Base-by-base conservation (phyloP, 352 stramenopile genomes). In the Phytophthora pseudosyringae region DNA sequence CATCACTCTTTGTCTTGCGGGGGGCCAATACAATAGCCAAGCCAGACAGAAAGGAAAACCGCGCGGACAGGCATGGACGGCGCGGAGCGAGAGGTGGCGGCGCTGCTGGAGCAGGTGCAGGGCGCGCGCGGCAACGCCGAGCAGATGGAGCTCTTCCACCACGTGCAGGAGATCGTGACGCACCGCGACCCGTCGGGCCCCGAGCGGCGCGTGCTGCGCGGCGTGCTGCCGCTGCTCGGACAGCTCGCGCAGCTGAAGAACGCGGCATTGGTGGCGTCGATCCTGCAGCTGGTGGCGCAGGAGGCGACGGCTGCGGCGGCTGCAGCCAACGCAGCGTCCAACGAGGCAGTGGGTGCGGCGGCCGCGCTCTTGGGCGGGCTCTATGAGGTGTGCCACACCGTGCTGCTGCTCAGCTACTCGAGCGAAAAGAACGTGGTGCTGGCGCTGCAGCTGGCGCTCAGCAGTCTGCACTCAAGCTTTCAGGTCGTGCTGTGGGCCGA, bases 361-460 rank as follows among this genome's bases (percentile, higher is more conserved):
- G 53, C 68, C 3, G 53, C 75, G 49, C 60, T 81, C 21, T 33
- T 76, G 55, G 35, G 63, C 0, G 81, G 76, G 11, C 75, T 91
- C 26, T 89, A 80, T 44, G 77, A 89, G 12, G 66, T 76, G 28
- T 76, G 71, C 59, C 71, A 86, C 47, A 81, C 80, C 15, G 70
- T 90, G 54, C 64, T 91, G 25, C 69, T 92, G 67, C 78, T 92
- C 15, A 84, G 80, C 68, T 86, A 82, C 64, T 87, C 82, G 28
- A 92, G 55, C 32, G 86, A 91, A 65, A 89, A 90, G 74, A 91
- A 91, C 69, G 80, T 83, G 47, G 44, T 79, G 32, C 49, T 74
- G 36, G 76, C 82, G 44, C 71, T 94, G 33, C 80, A 89, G 36
- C 35, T 84, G 47, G 74, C 71, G 31, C 78, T 80, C 18, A 18